A percentile compares a stretch with the other conserved stretches of the same genome.
Evolutionary conservation across 768 basidiomycete genomes (phyloP).

Genomic region (Ephemerocybe angulata): DNA sequence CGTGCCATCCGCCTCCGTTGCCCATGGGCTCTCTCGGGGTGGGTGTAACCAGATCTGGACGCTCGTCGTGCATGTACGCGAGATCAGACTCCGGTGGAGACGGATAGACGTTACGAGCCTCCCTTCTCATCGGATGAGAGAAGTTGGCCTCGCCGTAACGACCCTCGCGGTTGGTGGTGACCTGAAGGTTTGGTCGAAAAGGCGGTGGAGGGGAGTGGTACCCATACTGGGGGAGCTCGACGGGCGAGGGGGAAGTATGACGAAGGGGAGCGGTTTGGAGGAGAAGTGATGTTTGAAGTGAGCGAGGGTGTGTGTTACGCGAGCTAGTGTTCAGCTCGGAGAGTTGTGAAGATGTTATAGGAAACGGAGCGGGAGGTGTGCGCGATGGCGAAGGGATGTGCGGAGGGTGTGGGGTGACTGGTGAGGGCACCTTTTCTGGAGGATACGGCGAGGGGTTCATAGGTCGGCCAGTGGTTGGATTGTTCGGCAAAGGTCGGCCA

Average conservation of each 20-base stretch:
- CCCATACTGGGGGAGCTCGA: neutral
- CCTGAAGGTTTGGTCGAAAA: neutral
- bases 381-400: constrained; percentile 13
- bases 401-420: neutral
- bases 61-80: neutral
- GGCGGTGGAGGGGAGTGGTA: neutral
- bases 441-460: neutral
- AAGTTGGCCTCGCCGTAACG: neutral
- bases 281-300: neutral
- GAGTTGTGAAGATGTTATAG: constrained; percentile 1
- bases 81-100: neutral
- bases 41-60: neutral
- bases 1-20: neutral
- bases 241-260: neutral
- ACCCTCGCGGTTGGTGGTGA: neutral
- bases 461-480: constrained; percentile 2
- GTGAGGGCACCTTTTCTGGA: constrained; percentile 1
- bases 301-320: too few species aligned
- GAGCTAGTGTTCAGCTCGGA: neutral
- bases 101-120: neutral
- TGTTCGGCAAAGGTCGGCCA: constrained; percentile 5
- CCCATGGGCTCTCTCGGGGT: neutral
- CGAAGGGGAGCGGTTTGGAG: neutral
- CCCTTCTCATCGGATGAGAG: neutral
- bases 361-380: neutral